Percentiles rank a stretch among this genome's conserved stretches.
Conservation (phyloP, 495 filamentous ascomycete genomes). For the Rhypophila decipiens region DNA sequence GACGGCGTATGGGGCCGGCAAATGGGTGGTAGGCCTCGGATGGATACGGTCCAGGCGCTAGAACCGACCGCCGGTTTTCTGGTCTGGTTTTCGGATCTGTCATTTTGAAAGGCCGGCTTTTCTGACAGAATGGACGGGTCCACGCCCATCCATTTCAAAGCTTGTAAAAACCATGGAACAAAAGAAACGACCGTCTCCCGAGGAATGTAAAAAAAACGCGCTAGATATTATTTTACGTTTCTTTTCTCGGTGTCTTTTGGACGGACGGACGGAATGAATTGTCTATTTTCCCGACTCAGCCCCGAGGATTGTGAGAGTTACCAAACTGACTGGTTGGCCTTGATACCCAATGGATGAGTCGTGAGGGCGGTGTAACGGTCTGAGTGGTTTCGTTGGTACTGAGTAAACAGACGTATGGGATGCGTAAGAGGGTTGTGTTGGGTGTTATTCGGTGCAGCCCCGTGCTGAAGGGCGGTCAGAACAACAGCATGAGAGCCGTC, state of each 20-base stretch:
- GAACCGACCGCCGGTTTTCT: background rate
- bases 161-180: background rate
- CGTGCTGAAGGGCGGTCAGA: conserved; percentile 22
- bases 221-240: background rate
- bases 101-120: no score
- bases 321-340: background rate
- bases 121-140: no score
- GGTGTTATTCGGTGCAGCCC: no score
- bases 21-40: background rate
- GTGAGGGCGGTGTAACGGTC: no score
- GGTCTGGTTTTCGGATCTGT: no score
- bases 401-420: conserved; percentile 1
- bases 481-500: no score
- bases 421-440: conserved; percentile 5
- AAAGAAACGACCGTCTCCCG: no score
- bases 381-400: background rate
- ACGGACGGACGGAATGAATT: no score
- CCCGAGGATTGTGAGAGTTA: background rate
- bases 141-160: no score
- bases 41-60: background rate
- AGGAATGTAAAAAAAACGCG: background rate
- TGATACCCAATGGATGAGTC: background rate
- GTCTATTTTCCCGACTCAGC: background rate
- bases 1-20: conserved; percentile 15
- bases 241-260: no score